These are phyloP conservation scores for Ogataea henricii DNA, from an alignment of 805 yeast species.

Conservation along the genomic window DNA sequence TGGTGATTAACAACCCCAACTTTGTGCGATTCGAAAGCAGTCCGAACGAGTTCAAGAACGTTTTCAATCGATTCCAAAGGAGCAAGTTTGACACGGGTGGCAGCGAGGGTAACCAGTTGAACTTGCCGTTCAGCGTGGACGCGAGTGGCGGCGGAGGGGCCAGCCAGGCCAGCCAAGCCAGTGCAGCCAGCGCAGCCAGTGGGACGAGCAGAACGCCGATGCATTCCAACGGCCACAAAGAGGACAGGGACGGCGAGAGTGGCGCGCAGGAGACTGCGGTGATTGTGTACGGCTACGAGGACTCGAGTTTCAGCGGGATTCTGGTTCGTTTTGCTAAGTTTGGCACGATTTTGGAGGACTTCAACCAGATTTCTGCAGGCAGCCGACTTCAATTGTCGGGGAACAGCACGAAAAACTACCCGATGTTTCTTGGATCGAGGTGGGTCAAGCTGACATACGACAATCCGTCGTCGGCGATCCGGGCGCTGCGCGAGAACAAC, in stretches of 20 bases:
- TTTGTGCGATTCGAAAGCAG: slow-evolving; percentile 41
- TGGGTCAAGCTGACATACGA: slow-evolving; percentile 93
- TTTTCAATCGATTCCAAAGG: slow-evolving; percentile 41
- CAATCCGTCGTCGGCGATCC: slow-evolving; percentile 69
- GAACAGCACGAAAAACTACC: slow-evolving; percentile 39
- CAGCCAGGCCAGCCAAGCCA: too few species aligned
- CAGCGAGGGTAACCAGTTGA: slow-evolving; percentile 3
- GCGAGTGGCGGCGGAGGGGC: too few species aligned
- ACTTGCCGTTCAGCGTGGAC: slow-evolving; percentile 22
- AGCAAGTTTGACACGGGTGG: slow-evolving; percentile 16
- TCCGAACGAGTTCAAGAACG: slow-evolving; percentile 47
- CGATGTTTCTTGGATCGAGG: slow-evolving; percentile 80
- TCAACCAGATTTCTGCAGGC: slow-evolving; percentile 38
- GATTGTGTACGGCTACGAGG: slow-evolving; percentile 87
- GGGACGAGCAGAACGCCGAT: neutral
- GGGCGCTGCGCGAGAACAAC: slow-evolving; percentile 88
- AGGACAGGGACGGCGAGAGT: slow-evolving; percentile 31
- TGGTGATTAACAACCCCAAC: slow-evolving; percentile 28
- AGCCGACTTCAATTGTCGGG: neutral
- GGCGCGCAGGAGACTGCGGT: slow-evolving; percentile 59
- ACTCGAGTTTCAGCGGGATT: slow-evolving; percentile 64
- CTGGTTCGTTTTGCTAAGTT: slow-evolving; percentile 74
- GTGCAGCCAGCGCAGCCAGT: too few species aligned
- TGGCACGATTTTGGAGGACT: slow-evolving; percentile 79
- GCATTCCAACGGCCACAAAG: slow-evolving; percentile 2